Percentiles rank a stretch among this genome's conserved stretches.
These are phyloP conservation scores for Chaetomium fimeti DNA, from an alignment of 495 filamentous ascomycete species.

Conservation along the genomic window DNA sequence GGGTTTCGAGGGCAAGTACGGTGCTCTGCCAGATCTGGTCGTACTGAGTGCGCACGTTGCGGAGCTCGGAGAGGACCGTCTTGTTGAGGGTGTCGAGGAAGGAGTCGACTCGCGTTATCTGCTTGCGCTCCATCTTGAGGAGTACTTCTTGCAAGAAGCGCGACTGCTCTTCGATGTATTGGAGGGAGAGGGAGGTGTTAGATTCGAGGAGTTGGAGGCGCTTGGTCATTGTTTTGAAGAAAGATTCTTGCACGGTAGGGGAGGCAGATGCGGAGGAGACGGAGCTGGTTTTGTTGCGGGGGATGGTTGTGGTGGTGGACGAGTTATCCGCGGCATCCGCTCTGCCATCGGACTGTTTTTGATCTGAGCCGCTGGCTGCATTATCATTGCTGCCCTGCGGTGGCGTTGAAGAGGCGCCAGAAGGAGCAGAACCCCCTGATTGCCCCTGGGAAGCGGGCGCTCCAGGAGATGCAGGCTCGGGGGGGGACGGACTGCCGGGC, in stretches of 20 bases:
- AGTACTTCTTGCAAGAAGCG: constrained; percentile 88
- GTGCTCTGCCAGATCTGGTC: constrained; percentile 96
- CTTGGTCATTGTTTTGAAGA: constrained; percentile 95
- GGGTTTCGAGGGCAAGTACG: constrained; percentile 83
- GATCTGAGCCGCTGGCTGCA: constrained; percentile 3
- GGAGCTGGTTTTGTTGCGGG: constrained; percentile 47
- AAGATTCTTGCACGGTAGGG: constrained; percentile 90
- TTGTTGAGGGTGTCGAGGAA: constrained; percentile 83
- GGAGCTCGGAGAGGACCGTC: constrained; percentile 83
- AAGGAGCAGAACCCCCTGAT: constrained; percentile 5
- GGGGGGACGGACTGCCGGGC: constrained; percentile 14
- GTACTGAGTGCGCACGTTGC: constrained; percentile 77
- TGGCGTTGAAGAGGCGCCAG: constrained; percentile 9
- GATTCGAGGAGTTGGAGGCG: constrained; percentile 86
- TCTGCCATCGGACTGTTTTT: constrained; percentile 19
- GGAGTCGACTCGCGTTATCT: constrained; percentile 73
- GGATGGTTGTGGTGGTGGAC: constrained; percentile 23
- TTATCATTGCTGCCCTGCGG: constrained; percentile 18
- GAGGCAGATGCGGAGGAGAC: constrained; percentile 57
- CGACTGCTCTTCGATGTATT: constrained; percentile 97
- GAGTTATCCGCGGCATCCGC: constrained; percentile 13
- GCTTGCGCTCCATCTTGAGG: constrained; percentile 82
- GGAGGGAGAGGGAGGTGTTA: constrained; percentile 86
- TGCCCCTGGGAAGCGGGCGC: constrained; percentile 16
- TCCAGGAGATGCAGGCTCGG: constrained; percentile 14